These are phyloP conservation scores for Pelargonium australe DNA, from an alignment of 441 rosid species.

Conservation along the genomic window DNA sequence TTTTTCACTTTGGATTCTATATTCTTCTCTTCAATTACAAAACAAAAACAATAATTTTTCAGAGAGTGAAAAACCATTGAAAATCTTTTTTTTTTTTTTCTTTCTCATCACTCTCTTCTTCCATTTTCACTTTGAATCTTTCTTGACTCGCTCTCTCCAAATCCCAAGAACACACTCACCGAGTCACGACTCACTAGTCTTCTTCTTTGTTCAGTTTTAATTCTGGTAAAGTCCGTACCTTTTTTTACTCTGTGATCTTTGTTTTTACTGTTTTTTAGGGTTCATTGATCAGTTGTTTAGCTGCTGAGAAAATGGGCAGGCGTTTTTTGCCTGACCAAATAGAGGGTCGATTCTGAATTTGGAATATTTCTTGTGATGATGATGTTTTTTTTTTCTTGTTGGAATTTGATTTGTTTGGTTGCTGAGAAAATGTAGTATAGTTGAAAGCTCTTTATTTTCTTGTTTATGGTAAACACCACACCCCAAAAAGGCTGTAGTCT, in stretches of 20 bases:
- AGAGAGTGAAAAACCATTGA: neutral
- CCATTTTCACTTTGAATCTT: neutral
- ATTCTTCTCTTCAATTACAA: neutral
- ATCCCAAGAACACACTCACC: conserved; percentile 3
- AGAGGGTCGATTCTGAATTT: neutral
- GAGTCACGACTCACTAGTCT: conserved; percentile 1
- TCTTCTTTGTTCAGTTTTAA: neutral
- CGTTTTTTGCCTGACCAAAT: neutral
- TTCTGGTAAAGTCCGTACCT: neutral
- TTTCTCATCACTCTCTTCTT: neutral
- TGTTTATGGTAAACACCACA: too few relatives aligned
- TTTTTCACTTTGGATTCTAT: conserved; percentile 9
- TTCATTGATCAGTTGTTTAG: conserved; percentile 1
- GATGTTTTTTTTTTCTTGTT: neutral
- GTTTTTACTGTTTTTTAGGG: conserved; percentile 6
- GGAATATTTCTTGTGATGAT: neutral
- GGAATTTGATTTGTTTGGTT: neutral
- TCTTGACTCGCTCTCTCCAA: conserved; percentile 5
- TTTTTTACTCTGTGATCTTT: neutral
- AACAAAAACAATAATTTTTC: neutral
- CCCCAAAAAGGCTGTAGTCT: too few relatives aligned
- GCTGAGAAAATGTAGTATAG: neutral
- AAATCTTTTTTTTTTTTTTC: neutral
- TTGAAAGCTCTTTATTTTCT: too few relatives aligned
- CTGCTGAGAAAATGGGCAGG: conserved; percentile 5